Evolutionary conservation across 2,329 filamentous ascomycete species (phyloP).

Genomic region (Monosporascus sp.): DNA sequence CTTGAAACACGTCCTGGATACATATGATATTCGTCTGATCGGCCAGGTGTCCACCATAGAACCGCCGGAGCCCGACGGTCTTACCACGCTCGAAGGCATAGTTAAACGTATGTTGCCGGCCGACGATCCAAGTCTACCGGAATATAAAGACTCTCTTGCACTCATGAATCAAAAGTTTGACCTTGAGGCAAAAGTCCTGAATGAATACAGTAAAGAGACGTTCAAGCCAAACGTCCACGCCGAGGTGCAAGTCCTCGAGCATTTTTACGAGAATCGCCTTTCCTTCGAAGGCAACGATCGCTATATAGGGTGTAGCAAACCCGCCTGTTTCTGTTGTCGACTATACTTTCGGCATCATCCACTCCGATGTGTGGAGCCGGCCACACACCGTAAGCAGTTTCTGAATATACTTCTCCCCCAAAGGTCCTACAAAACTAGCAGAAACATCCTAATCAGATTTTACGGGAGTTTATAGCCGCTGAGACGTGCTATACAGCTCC

Average conservation of each 20-base stretch:
- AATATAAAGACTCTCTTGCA: conserved; percentile 10
- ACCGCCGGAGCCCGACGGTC: conserved; percentile 19
- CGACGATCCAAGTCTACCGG: conserved; percentile 4
- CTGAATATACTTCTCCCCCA: no score
- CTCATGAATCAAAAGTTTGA: conserved; percentile 22
- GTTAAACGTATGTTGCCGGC: conserved; percentile 25
- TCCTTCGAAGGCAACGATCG: conserved; percentile 33
- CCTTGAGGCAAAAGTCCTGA: conserved; percentile 17
- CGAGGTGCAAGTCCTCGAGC: conserved; percentile 42
- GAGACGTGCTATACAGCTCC: no score
- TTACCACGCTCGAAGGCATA: conserved; percentile 25
- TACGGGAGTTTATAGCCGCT: no score
- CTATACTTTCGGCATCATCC: conserved; percentile 39
- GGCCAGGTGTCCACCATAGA: not conserved
- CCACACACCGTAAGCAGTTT: conserved; percentile 22
- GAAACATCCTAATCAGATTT: no score
- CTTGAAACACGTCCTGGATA: conserved; percentile 27
- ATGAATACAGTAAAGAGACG: conserved; percentile 18
- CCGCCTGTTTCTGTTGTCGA: conserved; percentile 43
- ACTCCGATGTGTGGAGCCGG: conserved; percentile 22
- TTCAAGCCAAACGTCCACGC: conserved; percentile 33
- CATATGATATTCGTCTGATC: conserved; percentile 21
- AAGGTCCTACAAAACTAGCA: no score
- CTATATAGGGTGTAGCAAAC: conserved; percentile 47
- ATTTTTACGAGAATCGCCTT: conserved; percentile 31